Evolutionary conservation across 1,284 basidiomycete species (phyloP).

Genomic region (Vanrija pseudolonga): DNA sequence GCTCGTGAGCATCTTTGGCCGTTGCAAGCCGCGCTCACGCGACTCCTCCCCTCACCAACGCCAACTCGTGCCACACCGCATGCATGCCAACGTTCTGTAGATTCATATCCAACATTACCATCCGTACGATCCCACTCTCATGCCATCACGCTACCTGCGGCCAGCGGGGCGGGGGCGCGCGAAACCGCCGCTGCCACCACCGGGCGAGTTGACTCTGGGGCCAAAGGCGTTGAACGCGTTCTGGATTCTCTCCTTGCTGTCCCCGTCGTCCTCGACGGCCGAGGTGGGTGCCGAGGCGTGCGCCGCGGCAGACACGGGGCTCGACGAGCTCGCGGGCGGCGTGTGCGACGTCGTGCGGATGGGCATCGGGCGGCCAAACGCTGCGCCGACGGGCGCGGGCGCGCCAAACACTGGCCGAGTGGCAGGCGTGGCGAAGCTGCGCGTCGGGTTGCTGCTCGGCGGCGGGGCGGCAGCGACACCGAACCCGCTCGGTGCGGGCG

Average conservation of each 20-base stretch:
- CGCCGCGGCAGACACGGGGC: constrained; percentile 9
- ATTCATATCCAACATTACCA: too few species aligned
- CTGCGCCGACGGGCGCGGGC: constrained; percentile 15
- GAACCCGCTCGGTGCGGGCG: constrained; percentile 22
- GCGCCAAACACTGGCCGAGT: constrained; percentile 19
- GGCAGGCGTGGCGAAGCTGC: constrained; percentile 26
- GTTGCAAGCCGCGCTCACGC: too few species aligned
- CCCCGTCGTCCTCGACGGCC: constrained; percentile 29
- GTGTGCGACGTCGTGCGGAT: constrained; percentile 17
- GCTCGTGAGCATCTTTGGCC: too few species aligned
- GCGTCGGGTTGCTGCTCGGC: constrained; percentile 11
- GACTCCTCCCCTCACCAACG: too few species aligned
- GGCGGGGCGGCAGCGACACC: constrained; percentile 5
- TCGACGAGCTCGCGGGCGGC: constrained; percentile 16
- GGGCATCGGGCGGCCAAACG: constrained; percentile 13
- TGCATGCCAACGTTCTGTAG: too few species aligned
- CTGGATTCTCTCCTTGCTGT: constrained; percentile 38
- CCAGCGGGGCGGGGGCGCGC: constrained; percentile 46
- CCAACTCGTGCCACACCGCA: too few species aligned
- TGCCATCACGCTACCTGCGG: constrained; percentile 32
- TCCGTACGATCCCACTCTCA: too few species aligned
- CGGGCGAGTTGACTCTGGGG: constrained; percentile 35
- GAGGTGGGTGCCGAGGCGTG: constrained; percentile 1
- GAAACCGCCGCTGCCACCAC: constrained; percentile 34
- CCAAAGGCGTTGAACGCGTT: constrained; percentile 48